Base-by-base conservation (phyloP, 1,284 basidiomycete species). In the Trichosporon sp. region DNA sequence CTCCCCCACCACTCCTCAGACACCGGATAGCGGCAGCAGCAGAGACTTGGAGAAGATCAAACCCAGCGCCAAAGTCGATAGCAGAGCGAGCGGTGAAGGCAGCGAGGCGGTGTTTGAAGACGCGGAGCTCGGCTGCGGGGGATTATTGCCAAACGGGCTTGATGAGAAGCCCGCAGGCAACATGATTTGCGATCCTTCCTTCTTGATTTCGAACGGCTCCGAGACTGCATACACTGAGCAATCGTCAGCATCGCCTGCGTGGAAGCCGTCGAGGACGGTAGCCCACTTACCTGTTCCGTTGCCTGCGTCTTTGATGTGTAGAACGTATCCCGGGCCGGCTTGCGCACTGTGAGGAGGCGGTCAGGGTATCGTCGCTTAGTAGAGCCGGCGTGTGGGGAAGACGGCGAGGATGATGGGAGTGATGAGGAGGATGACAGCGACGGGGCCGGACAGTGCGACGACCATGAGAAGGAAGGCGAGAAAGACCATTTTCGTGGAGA, bases 191-290 rank as follows among this genome's bases (percentile, higher is more conserved):
- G 33, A 32, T 34, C 65, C 65, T 36, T 57, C 34, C 31, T 56
- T 46, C 58, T 58, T 60, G 63, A 67, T 64, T 56, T 67, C 65
- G 36, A 67, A 67, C 34, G 46, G 33, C 58, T 64, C 46, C 10
- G 62, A 64, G 10, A 40, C 49, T 2, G 65, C 33, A 32, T 62
- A 64, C 9, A 66, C 62, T 66, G 54, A 14, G 32, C 49, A 23
- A 10, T 27, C 25, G 46, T 52, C 46, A 52, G 23, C 49, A 29
- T 16, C 46, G 14, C 49, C n/a, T 44, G 40, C 40, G 40, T 44
- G 40, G 40, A 21, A 7, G 19, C 40, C 7, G 36, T 9, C 16
- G 36, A 19, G 19, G 36, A 6, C 40, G 40, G 19, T 7, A 10
- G 19, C 16, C 10, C 2, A 54, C 49, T 29, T 8, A 54, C 49